Conservation (phyloP, 1,284 basidiomycete genomes). For the Ceratobasidium sp. region DNA sequence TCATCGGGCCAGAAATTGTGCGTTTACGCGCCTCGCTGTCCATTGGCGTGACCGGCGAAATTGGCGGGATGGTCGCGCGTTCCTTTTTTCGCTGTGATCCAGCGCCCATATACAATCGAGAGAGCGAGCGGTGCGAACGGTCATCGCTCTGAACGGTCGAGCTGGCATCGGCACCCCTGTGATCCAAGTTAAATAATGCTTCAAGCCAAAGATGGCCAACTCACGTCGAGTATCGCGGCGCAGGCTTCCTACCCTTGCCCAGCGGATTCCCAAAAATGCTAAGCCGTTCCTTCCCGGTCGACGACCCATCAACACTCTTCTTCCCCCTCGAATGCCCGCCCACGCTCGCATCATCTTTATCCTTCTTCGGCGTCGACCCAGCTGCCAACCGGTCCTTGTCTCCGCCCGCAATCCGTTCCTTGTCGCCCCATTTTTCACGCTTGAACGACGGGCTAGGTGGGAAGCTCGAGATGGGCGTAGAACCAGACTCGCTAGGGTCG, state of each 20-base stretch:
- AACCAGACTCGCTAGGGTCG: slow-evolving; percentile 42
- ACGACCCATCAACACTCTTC: slow-evolving; percentile 63
- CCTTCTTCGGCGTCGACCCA: slow-evolving; percentile 48
- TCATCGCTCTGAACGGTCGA: slow-evolving; percentile 5
- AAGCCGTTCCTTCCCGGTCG: slow-evolving; percentile 63
- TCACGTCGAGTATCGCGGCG: slow-evolving; percentile 75
- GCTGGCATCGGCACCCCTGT: slow-evolving; percentile 12
- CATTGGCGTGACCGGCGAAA: slow-evolving; percentile 40
- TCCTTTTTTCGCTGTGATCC: slow-evolving; percentile 16
- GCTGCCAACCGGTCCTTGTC: slow-evolving; percentile 52
- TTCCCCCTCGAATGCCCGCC: slow-evolving; percentile 64
- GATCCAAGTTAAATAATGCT: neutral
- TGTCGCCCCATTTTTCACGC: slow-evolving; percentile 56
- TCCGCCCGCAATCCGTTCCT: slow-evolving; percentile 57
- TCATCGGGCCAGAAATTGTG: slow-evolving; percentile 51
- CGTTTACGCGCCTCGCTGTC: slow-evolving; percentile 53
- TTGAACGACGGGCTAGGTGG: slow-evolving; percentile 56
- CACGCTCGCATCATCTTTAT: slow-evolving; percentile 55
- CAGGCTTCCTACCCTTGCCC: slow-evolving; percentile 80
- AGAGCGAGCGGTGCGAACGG: slow-evolving; percentile 33
- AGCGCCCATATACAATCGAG: slow-evolving; percentile 35
- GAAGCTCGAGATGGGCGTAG: slow-evolving; percentile 52
- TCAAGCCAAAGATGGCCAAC: slow-evolving; percentile 51
- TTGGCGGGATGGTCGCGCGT: slow-evolving; percentile 44
- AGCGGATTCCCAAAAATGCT: slow-evolving; percentile 81